Percentiles rank a stretch among this genome's conserved stretches.
phyloP scores from a whole-genome alignment of 2,329 filamentous ascomycete species.

The Fusarium incarnatum region DNA sequence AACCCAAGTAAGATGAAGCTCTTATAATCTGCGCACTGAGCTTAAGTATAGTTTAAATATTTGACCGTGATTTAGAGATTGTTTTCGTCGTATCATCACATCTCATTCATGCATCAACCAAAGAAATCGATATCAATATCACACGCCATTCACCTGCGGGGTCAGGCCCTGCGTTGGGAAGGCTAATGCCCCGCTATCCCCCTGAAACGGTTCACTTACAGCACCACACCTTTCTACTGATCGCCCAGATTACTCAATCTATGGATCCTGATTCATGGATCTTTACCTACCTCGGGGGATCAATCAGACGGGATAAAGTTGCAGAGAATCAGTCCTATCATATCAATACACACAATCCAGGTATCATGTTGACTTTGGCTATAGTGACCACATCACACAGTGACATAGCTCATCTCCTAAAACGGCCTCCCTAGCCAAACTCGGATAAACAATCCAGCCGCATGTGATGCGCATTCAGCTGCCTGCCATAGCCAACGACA shows the following conservation, averaged over 20 bases:
- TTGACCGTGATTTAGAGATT: background rate
- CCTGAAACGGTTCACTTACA: constrained; percentile 23
- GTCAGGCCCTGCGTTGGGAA: constrained; percentile 7
- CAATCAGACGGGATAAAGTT: background rate
- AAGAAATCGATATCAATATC: constrained; percentile 11
- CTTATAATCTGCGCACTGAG: background rate
- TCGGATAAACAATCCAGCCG: constrained; percentile 39
- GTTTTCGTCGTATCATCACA: constrained; percentile 11
- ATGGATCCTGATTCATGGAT: background rate
- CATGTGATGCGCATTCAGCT: constrained; percentile 27
- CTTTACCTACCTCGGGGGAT: background rate
- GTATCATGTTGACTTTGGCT: background rate
- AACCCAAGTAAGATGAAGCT: background rate
- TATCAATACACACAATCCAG: background rate
- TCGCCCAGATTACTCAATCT: background rate
- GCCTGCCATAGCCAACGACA: constrained; percentile 31
- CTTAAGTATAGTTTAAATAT: background rate
- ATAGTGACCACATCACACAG: background rate
- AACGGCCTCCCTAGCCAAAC: constrained; percentile 11
- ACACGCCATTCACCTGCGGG: constrained; percentile 29
- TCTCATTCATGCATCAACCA: constrained; percentile 12
- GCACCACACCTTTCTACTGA: background rate
- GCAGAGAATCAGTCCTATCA: background rate
- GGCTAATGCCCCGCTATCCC: constrained; percentile 8
- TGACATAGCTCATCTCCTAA: constrained; percentile 14